phyloP scores from a whole-genome alignment of 1,284 basidiomycete genomes.

The Fomes fomentarius region DNA sequence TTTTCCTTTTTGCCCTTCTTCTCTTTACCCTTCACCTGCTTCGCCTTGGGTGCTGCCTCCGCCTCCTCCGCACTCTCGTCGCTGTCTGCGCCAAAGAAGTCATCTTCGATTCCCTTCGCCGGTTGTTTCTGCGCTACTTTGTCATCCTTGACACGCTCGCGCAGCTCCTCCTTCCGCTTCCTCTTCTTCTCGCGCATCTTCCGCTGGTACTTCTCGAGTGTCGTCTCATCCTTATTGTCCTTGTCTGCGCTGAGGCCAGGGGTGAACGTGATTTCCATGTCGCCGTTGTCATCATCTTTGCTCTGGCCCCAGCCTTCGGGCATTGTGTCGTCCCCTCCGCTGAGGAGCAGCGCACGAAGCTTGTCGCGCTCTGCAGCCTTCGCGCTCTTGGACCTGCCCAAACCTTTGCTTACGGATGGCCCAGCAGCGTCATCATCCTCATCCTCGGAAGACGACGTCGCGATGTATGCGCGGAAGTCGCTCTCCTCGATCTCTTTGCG shows the following conservation, averaged over 20 bases:
- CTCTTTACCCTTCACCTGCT: conserved; percentile 22
- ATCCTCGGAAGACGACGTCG: conserved; percentile 63
- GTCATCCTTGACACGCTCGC: conserved; percentile 38
- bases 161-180: conserved; percentile 72
- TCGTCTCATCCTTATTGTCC: conserved; percentile 74
- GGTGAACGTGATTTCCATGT: conserved; percentile 94
- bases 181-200: conserved; percentile 88
- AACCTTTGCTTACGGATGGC: conserved; percentile 22
- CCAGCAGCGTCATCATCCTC: conserved; percentile 39
- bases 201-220: conserved; percentile 82
- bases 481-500: conserved; percentile 87
- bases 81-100: conserved; percentile 70
- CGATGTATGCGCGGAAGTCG: conserved; percentile 86
- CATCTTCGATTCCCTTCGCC: conserved; percentile 49
- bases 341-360: conserved; percentile 74
- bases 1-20: conserved; percentile 25
- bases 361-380: conserved; percentile 60
- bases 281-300: conserved; percentile 55
- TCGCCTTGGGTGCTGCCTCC: conserved; percentile 21
- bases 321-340: conserved; percentile 61
- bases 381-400: conserved; percentile 35
- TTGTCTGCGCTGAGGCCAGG: conserved; percentile 72
- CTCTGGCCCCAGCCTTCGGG: conserved; percentile 82
- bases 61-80: conserved; percentile 42
- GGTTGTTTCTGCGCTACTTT: conserved; percentile 25